Evolutionary conservation across 176 grass and related monocot genomes (phyloP), one percentile per base, ranked within the genome.

Genomic region (maize (Zea mays)): DNA sequence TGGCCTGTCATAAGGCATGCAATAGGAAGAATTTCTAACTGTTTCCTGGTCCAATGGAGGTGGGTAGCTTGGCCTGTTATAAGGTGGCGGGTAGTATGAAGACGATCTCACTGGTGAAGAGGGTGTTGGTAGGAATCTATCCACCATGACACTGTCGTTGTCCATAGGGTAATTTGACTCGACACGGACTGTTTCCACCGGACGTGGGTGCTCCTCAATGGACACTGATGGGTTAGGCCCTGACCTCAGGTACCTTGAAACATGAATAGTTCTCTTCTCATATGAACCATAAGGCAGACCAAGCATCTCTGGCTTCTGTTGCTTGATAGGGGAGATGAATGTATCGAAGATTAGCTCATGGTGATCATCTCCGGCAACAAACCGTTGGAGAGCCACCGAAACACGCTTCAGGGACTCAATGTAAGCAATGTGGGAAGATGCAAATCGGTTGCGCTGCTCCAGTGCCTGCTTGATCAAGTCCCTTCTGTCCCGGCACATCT

Each of bases 381-480:
- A 99, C 75, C 67, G 69, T 46, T 84, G 59, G 55, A 99, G 92
- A 50, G 96, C 92, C 79, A 75, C 78, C 1, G 96, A 95, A 46
- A 99, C 92, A 46, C 83, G 84, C 75, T 87, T 95, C 71, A 99
- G 38, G 39, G 96, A 95, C 36, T 90, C 90, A 15, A 95, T 87
- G 83, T 99, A 99, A 54, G 92, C 85, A 51, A 99, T 83, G 74
- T 99, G 96, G 5, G 85, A 85, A 0, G 92, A 89, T 0, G 92
- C 91, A 52, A 95, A 95, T 70, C 71, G 88, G 19, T 88, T 89
- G 74, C 90, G 82, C 62, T 99, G 90, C 47, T 96, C 90, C 39
- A 95, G 67, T 48, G 96, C 96, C 82, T 99, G 83, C 74, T 96
- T 93, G 74, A 99, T 99, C 74, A 96, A 93, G 63, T 99, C 89